Evolutionary conservation across 306 rosid genomes (phyloP).

Genomic region (Calophaca sinica): DNA sequence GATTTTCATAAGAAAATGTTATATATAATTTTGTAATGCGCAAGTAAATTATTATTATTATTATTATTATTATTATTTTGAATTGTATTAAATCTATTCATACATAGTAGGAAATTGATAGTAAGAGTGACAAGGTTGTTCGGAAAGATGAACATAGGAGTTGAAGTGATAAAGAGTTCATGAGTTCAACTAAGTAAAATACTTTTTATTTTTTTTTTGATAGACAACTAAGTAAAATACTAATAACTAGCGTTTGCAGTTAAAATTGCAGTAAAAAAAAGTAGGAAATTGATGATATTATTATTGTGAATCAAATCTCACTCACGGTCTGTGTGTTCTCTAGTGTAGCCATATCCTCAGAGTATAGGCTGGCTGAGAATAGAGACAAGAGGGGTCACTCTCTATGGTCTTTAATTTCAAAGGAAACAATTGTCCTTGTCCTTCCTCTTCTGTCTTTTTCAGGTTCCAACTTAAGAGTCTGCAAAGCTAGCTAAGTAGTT

Average conservation of each 20-base stretch:
- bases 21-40: too few relatives aligned
- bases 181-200: too few relatives aligned
- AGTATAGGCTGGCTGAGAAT: background rate
- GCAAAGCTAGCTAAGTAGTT: conserved; percentile 22
- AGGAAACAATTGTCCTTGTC: conserved; percentile 38
- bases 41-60: too few relatives aligned
- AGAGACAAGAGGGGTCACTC: conserved; percentile 40
- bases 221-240: too few relatives aligned
- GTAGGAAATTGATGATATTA: background rate
- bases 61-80: background rate
- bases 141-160: too few relatives aligned
- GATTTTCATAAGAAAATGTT: background rate
- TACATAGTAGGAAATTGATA: background rate
- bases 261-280: too few relatives aligned
- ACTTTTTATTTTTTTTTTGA: too few relatives aligned
- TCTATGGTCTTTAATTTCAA: conserved; percentile 29
- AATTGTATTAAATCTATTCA: background rate
- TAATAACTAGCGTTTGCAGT: too few relatives aligned
- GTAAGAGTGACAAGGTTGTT: too few relatives aligned
- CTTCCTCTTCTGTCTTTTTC: conserved; percentile 25
- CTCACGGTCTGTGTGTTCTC: background rate
- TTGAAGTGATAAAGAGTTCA: too few relatives aligned
- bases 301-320: background rate
- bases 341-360: conserved; percentile 2
- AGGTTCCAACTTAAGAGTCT: conserved; percentile 32